Evolutionary conservation across 2,329 filamentous ascomycete species (phyloP).

Genomic region (Pseudogymnoascus sp.): DNA sequence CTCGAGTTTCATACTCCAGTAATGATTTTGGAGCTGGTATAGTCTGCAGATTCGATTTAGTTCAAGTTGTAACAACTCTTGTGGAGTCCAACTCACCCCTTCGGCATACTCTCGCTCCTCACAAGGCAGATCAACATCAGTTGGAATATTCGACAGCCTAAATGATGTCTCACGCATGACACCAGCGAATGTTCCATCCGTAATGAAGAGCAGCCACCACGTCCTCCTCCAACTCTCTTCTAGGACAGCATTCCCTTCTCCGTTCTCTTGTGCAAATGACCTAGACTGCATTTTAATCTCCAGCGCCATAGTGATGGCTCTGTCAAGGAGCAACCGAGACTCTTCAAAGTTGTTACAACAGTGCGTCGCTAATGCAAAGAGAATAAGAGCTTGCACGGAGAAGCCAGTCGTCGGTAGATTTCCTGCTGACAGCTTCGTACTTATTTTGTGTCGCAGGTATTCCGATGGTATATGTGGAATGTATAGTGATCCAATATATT

Average conservation of each 20-base stretch:
- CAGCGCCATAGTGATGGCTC: conserved; percentile 50
- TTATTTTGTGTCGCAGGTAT: conserved; percentile 23
- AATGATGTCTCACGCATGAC: conserved; percentile 24
- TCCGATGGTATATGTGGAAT: conserved; percentile 24
- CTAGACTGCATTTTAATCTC: conserved; percentile 50
- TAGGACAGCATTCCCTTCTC: conserved; percentile 36
- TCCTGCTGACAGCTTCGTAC: too few species aligned
- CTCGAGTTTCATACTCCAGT: conserved; percentile 52
- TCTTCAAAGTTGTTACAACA: conserved; percentile 25
- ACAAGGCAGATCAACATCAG: conserved; percentile 54
- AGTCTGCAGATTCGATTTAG: conserved; percentile 26
- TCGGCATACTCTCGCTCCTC: conserved; percentile 49
- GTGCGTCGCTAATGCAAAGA: conserved; percentile 32
- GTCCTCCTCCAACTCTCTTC: conserved; percentile 59
- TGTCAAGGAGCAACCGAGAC: conserved; percentile 28
- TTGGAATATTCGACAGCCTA: conserved; percentile 37
- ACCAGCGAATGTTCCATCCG: conserved; percentile 42
- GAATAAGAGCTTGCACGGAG: conserved; percentile 30
- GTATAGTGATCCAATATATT: conserved; percentile 33
- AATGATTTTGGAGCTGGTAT: conserved; percentile 40
- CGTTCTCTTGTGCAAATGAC: conserved; percentile 42
- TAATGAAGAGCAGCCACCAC: conserved; percentile 62
- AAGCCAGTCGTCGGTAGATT: conserved; percentile 24
- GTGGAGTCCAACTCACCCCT: conserved; percentile 25
- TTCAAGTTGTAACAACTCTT: too few species aligned